A percentile compares a stretch with the other conserved stretches of the same genome.
These are phyloP conservation scores for Trichoderma gamsii DNA, from an alignment of 495 filamentous ascomycete genomes.

Conservation along the genomic window DNA sequence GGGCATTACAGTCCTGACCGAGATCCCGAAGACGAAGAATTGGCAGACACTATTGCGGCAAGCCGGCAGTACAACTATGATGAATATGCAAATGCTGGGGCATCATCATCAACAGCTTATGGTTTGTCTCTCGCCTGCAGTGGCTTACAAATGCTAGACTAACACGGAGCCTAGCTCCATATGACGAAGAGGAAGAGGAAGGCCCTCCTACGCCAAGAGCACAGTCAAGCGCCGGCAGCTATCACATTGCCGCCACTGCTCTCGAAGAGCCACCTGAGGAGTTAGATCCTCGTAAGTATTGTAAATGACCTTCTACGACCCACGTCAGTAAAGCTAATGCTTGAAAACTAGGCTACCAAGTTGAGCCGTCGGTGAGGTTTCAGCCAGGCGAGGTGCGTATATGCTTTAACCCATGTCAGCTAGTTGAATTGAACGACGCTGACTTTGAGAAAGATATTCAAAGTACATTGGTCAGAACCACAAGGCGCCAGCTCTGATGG, in stretches of 20 bases:
- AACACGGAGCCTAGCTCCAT: background rate
- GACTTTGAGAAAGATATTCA: slow-evolving; percentile 35
- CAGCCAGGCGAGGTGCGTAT: slow-evolving; percentile 33
- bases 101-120: background rate
- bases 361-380: slow-evolving; percentile 37
- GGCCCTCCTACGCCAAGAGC: slow-evolving; percentile 1
- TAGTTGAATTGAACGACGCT: slow-evolving; percentile 8
- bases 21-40: slow-evolving; percentile 9
- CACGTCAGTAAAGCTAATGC: slow-evolving; percentile 2
- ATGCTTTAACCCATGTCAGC: background rate
- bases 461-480: slow-evolving; percentile 43
- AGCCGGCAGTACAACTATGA: background rate
- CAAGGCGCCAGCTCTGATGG: slow-evolving; percentile 29
- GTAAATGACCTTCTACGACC: too few species aligned
- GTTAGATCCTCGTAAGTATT: slow-evolving; percentile 19
- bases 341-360: slow-evolving; percentile 30
- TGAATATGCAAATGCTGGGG: slow-evolving; percentile 1
- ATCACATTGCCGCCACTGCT: background rate
- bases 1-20: background rate
- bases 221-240: background rate
- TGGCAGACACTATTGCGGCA: slow-evolving; percentile 2
- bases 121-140: background rate
- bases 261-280: slow-evolving; percentile 6
- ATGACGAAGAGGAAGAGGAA: slow-evolving; percentile 13
- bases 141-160: background rate